Evolutionary conservation across 2,329 filamentous ascomycete species (phyloP).

Genomic region (Elsinoe arachidis): DNA sequence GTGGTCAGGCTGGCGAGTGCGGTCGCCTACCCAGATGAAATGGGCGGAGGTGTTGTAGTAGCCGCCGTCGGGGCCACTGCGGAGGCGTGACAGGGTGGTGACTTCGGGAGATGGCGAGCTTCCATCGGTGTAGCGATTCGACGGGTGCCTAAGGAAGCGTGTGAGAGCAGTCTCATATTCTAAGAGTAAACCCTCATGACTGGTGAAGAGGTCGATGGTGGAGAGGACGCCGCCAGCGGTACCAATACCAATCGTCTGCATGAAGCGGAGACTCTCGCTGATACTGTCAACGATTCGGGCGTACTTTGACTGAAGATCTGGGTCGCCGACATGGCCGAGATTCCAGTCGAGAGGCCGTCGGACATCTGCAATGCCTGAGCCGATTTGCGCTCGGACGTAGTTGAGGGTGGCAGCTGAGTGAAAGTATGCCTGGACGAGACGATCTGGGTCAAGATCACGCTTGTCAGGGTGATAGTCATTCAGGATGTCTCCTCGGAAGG

Average conservation of each 20-base stretch:
- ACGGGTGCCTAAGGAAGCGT: conserved; percentile 59
- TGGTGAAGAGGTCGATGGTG: conserved; percentile 90
- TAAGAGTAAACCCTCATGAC: conserved; percentile 85
- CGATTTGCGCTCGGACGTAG: conserved; percentile 75
- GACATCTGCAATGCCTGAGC: conserved; percentile 85
- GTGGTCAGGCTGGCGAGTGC: conserved; percentile 85
- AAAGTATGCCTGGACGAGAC: conserved; percentile 87
- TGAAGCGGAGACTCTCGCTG: conserved; percentile 85
- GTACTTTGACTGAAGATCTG: conserved; percentile 77
- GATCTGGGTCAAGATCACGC: conserved; percentile 68
- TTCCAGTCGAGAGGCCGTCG: conserved; percentile 93
- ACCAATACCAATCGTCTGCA: conserved; percentile 85
- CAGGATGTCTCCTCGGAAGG: conserved; percentile 90
- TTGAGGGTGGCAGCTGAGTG: conserved; percentile 92
- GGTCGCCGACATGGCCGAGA: conserved; percentile 80
- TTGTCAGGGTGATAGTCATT: conserved; percentile 77
- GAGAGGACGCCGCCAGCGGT: conserved; percentile 67
- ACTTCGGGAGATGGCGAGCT: conserved; percentile 19
- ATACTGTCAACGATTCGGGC: conserved; percentile 75
- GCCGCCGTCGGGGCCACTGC: conserved; percentile 38
- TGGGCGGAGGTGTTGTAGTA: conserved; percentile 95
- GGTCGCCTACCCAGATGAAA: conserved; percentile 97
- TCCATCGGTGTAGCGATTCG: conserved; percentile 30
- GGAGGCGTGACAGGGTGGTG: conserved; percentile 14
- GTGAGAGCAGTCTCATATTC: conserved; percentile 92